These are phyloP conservation scores for Elaeagnus macrophylla DNA, from an alignment of 306 rosid genomes.

Conservation along the genomic window DNA sequence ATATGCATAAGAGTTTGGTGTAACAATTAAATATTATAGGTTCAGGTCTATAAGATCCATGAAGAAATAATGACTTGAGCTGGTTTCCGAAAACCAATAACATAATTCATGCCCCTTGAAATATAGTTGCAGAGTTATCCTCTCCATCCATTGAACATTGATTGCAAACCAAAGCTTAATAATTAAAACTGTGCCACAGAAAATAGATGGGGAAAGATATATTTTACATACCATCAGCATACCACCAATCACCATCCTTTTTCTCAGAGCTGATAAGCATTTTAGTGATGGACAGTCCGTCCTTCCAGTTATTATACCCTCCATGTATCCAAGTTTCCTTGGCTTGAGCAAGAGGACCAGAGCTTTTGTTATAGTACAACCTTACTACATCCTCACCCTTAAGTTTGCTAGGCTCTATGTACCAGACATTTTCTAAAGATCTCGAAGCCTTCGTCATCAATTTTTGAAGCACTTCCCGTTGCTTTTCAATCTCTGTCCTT, in stretches of 20 bases:
- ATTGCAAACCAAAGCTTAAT: background rate
- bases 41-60: no score
- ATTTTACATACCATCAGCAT: constrained; percentile 62
- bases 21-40: no score
- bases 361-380: constrained; percentile 62
- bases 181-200: background rate
- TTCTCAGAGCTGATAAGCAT: constrained; percentile 46
- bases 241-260: constrained; percentile 77
- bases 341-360: constrained; percentile 74
- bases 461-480: constrained; percentile 37
- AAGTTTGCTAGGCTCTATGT: constrained; percentile 53
- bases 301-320: constrained; percentile 73
- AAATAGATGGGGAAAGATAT: constrained; percentile 4
- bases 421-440: constrained; percentile 69
- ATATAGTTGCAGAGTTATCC: no score
- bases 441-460: constrained; percentile 41
- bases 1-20: no score
- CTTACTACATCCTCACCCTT: constrained; percentile 53
- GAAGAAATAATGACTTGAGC: no score
- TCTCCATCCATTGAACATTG: background rate
- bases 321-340: constrained; percentile 87
- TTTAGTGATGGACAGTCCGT: constrained; percentile 52
- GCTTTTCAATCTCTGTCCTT: constrained; percentile 39
- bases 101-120: no score
- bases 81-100: no score